These are phyloP conservation scores for Pleurotus djamor DNA, from an alignment of 768 basidiomycete species.

Conservation along the genomic window DNA sequence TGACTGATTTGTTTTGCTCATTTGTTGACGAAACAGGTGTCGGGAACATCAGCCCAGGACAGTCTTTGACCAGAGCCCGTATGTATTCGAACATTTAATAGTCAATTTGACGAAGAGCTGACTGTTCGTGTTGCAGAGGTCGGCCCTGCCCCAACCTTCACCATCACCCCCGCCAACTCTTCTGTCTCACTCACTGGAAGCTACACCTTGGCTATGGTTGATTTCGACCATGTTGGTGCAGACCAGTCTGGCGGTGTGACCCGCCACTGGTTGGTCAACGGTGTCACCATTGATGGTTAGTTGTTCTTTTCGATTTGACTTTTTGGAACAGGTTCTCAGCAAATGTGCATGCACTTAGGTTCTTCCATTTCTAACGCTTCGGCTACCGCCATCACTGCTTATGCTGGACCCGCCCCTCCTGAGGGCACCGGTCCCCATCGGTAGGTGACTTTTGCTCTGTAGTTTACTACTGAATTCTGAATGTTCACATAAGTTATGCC, in stretches of 20 bases:
- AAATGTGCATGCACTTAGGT: conserved; percentile 20
- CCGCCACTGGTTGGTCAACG: conserved; percentile 81
- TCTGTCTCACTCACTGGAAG: conserved; percentile 41
- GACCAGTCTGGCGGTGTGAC: conserved; percentile 58
- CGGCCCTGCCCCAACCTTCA: conserved; percentile 49
- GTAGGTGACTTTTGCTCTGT: conserved; percentile 27
- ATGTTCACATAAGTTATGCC: conserved; percentile 50
- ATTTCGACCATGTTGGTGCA: conserved; percentile 67
- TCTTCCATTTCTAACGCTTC: conserved; percentile 37
- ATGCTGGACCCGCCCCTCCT: conserved; percentile 71
- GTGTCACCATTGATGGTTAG: conserved; percentile 47
- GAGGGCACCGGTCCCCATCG: conserved; percentile 73
- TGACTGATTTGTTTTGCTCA: neutral
- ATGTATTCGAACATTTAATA: conserved; percentile 21
- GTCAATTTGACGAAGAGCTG: neutral
- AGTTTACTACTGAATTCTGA: neutral
- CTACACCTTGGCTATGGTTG: conserved; percentile 75
- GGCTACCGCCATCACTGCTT: conserved; percentile 56
- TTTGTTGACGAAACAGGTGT: conserved; percentile 25
- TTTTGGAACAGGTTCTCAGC: neutral
- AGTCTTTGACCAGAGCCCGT: conserved; percentile 56
- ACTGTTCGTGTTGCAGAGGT: conserved; percentile 41
- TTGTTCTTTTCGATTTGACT: neutral
- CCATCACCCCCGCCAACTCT: conserved; percentile 47
- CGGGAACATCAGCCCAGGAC: conserved; percentile 54